These are phyloP conservation scores for Hypoxylon sp. DNA, from an alignment of 2,329 filamentous ascomycete genomes.

Conservation along the genomic window DNA sequence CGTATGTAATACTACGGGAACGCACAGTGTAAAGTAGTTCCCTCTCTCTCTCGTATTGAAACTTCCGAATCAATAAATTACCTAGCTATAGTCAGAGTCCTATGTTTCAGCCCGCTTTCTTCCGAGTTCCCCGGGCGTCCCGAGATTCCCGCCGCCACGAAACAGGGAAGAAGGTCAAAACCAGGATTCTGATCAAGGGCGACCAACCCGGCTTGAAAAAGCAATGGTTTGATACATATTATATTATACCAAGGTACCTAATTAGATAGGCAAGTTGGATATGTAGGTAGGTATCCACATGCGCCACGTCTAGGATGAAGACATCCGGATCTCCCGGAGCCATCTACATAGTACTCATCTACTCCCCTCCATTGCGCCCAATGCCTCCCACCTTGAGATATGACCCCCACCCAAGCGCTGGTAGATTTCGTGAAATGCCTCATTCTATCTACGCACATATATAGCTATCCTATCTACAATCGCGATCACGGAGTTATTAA, in stretches of 20 bases:
- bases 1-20: slow-evolving; percentile 4
- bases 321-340: slow-evolving; percentile 18
- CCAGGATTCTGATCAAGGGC: not conserved
- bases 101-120: slow-evolving; percentile 13
- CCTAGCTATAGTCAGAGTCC: not conserved
- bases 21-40: not conserved
- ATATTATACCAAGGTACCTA: not conserved
- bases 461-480: not conserved
- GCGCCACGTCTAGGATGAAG: not conserved
- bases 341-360: too few species aligned
- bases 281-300: not conserved
- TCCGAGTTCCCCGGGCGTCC: slow-evolving; percentile 4
- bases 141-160: not conserved
- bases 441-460: slow-evolving; percentile 6
- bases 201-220: slow-evolving; percentile 24
- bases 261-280: not conserved
- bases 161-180: not conserved
- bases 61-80: slow-evolving; percentile 6
- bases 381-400: not conserved
- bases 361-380: not conserved
- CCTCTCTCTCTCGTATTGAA: not conserved
- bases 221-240: not conserved
- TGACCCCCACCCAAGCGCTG: slow-evolving; percentile 18
- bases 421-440: slow-evolving; percentile 25
- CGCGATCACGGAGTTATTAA: not conserved